Evolutionary conservation across 163 green algal genomes (phyloP).

Genomic region (Volvox carteri): DNA sequence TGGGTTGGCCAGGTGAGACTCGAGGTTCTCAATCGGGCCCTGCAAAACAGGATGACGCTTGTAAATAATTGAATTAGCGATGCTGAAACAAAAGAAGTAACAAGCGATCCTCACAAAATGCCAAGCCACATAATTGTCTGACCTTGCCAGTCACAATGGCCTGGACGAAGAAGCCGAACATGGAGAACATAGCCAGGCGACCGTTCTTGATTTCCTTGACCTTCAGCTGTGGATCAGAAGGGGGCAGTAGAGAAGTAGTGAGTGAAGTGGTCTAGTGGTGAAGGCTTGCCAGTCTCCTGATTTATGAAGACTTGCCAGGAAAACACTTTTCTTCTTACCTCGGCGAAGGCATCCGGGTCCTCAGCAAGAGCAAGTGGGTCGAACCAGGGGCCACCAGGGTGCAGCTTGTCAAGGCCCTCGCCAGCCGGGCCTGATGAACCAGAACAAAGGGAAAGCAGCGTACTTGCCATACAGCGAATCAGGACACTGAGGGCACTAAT

Average conservation of each 20-base stretch:
- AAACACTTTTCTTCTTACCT: no score
- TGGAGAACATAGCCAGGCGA: conserved; percentile 89
- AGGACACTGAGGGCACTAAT: no score
- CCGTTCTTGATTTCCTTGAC: conserved; percentile 95
- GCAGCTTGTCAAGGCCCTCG: conserved; percentile 75
- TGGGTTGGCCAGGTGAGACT: conserved; percentile 80
- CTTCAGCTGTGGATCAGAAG: conserved; percentile 80
- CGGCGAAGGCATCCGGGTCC: conserved; percentile 45
- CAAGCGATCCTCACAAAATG: conserved; percentile 67
- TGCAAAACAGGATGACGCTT: no score
- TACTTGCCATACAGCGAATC: no score
- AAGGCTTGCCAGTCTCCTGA: no score
- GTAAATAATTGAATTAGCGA: no score
- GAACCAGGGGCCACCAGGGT: conserved; percentile 73
- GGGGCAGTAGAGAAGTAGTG: no score
- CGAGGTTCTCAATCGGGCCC: conserved; percentile 80
- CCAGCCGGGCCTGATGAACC: conserved; percentile 66
- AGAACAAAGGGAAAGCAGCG: no score
- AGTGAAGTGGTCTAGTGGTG: no score
- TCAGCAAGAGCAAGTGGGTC: conserved; percentile 82
- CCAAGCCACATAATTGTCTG: background rate
- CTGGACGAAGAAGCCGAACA: conserved; percentile 90
- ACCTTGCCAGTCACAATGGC: conserved; percentile 85
- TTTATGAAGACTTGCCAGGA: no score
- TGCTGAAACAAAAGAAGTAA: no score